Evolutionary conservation across 73 alveolate species (phyloP).

Genomic region (Paramecium pentaurelia): DNA sequence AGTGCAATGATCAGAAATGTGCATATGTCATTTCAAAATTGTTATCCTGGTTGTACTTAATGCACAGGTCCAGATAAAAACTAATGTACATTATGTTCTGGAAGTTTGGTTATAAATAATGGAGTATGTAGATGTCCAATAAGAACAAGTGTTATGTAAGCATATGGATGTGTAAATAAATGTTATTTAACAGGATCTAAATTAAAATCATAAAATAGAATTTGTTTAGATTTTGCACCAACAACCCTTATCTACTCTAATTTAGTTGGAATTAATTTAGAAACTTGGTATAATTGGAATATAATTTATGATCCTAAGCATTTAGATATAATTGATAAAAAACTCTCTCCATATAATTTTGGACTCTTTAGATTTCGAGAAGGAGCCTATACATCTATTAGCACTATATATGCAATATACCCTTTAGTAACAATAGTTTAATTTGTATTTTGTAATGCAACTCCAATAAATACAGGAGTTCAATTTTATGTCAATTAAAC

Average conservation of each 20-base stretch:
- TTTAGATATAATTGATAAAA: neutral
- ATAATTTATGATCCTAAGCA: neutral
- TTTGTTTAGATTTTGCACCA: neutral
- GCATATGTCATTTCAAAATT: neutral
- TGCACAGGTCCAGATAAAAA: neutral
- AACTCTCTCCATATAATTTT: neutral
- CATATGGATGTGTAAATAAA: neutral
- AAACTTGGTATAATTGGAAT: neutral
- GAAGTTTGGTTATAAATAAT: neutral
- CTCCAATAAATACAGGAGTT: neutral
- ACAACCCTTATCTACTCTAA: neutral
- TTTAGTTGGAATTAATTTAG: neutral
- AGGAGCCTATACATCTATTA: neutral
- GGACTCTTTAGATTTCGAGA: neutral
- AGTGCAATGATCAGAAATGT: neutral
- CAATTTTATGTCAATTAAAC: neutral
- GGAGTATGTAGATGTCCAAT: neutral
- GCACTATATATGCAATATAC: neutral
- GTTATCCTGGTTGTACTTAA: neutral
- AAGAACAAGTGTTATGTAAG: neutral
- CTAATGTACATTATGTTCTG: neutral
- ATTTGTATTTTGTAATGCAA: neutral
- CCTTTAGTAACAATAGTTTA: neutral
- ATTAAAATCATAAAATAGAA: neutral
- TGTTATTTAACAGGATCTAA: neutral